Conservation (phyloP, 2,329 filamentous ascomycete species). For the Myriosclerotinia duriaeana region DNA sequence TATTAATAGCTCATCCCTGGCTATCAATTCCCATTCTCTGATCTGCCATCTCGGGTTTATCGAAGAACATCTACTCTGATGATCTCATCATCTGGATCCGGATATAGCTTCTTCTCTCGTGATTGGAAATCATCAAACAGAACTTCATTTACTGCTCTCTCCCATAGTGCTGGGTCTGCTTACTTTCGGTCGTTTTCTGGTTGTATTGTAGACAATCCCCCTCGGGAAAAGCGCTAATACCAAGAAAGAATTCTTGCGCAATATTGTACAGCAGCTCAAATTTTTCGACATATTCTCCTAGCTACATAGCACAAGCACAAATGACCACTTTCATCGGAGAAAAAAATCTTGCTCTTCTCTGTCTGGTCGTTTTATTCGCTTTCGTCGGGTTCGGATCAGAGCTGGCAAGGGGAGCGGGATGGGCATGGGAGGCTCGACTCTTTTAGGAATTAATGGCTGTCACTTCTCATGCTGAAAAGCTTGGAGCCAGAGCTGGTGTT, state of each 20-base stretch:
- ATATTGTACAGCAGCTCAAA: constrained; percentile 22
- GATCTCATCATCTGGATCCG: constrained; percentile 16
- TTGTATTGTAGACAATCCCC: background rate
- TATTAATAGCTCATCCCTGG: constrained; percentile 13
- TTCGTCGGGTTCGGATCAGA: constrained; percentile 18
- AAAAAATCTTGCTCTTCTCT: constrained; percentile 1
- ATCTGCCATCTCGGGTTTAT: constrained; percentile 12
- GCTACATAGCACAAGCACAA: constrained; percentile 20
- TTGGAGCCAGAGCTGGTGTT: constrained; percentile 9
- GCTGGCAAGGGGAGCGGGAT: constrained; percentile 9
- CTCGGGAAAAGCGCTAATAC: constrained; percentile 12
- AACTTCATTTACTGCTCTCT: background rate
- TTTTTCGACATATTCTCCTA: constrained; percentile 24
- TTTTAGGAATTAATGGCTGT: constrained; percentile 20
- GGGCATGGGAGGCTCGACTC: constrained; percentile 7
- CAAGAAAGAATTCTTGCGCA: constrained; percentile 17
- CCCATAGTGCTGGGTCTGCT: constrained; percentile 12
- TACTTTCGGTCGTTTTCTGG: background rate
- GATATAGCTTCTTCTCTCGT: background rate
- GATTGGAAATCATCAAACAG: background rate
- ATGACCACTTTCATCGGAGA: constrained; percentile 9
- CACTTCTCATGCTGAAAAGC: constrained; percentile 19
- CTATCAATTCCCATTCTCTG: constrained; percentile 10
- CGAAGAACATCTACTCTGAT: constrained; percentile 7
- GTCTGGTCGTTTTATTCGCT: background rate